Evolutionary conservation across 1,284 basidiomycete genomes (phyloP).

Genomic region (Lignosus rhinocerotis): DNA sequence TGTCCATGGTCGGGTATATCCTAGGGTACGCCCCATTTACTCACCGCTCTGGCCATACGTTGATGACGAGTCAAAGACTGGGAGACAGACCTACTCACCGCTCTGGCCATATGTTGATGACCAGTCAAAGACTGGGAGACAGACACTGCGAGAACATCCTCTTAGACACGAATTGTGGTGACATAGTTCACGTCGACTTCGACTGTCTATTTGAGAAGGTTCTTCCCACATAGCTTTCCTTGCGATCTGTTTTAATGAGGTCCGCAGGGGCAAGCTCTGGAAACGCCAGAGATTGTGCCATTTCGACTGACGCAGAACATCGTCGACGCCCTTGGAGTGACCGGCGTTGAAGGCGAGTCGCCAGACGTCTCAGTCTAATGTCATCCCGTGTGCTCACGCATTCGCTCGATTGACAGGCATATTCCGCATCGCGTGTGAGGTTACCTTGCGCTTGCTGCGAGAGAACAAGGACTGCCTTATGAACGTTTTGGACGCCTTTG

Average conservation of each 20-base stretch:
- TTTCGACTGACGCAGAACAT: slow-evolving; percentile 97
- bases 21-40: slow-evolving; percentile 68
- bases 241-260: neutral
- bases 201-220: slow-evolving; percentile 98
- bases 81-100: slow-evolving; percentile 80
- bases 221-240: slow-evolving; percentile 2
- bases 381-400: neutral
- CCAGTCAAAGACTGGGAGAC: slow-evolving; percentile 79
- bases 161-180: slow-evolving; percentile 86
- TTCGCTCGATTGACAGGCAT: slow-evolving; percentile 54
- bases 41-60: neutral
- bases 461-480: slow-evolving; percentile 94
- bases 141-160: slow-evolving; percentile 98
- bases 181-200: slow-evolving; percentile 96
- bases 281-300: slow-evolving; percentile 91
- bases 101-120: neutral
- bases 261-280: slow-evolving; percentile 78
- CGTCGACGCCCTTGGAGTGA: slow-evolving; percentile 91
- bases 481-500: slow-evolving; percentile 96
- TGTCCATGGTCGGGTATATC: slow-evolving; percentile 99
- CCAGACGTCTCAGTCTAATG: neutral
- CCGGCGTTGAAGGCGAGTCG: slow-evolving; percentile 82
- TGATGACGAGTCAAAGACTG: slow-evolving; percentile 51
- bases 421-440: slow-evolving; percentile 91
- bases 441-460: slow-evolving; percentile 86